Percentiles rank a stretch among this genome's conserved stretches.
Evolutionary conservation across 2,329 filamentous ascomycete genomes (phyloP).

Genomic region (Aspergillus sp.): DNA sequence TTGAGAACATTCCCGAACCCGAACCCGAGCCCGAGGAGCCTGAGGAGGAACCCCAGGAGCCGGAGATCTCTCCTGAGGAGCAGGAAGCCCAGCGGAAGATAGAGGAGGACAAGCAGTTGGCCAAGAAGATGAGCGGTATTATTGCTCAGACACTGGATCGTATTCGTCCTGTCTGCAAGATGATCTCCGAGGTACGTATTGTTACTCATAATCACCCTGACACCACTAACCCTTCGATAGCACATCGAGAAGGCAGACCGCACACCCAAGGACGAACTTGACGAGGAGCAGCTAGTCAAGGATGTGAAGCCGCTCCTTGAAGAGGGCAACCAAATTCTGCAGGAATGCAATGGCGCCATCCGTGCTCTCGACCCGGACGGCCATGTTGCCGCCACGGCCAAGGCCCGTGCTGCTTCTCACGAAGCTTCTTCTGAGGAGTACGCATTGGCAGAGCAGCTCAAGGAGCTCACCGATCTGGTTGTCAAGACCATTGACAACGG

Average conservation of each 20-base stretch:
- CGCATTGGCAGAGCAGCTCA: constrained; percentile 78
- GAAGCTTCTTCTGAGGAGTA: constrained; percentile 84
- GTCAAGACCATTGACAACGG: constrained; percentile 82
- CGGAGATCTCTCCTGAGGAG: constrained; percentile 46
- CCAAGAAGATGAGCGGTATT: constrained; percentile 70
- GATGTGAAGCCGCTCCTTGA: constrained; percentile 87
- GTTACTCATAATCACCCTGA: background rate
- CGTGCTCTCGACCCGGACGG: constrained; percentile 88
- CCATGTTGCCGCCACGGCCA: constrained; percentile 79
- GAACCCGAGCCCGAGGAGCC: constrained; percentile 30
- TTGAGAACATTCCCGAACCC: constrained; percentile 57
- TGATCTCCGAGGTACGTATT: constrained; percentile 69
- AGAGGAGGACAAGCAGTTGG: constrained; percentile 72
- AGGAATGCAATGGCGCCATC: constrained; percentile 83
- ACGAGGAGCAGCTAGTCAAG: constrained; percentile 85
- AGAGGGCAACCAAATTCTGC: constrained; percentile 77
- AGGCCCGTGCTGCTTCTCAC: constrained; percentile 72
- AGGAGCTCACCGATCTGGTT: constrained; percentile 79
- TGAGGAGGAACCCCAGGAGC: constrained; percentile 30
- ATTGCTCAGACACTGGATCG: constrained; percentile 80
- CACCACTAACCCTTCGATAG: constrained; percentile 42
- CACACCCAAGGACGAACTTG: constrained; percentile 80
- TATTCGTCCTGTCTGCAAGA: constrained; percentile 80
- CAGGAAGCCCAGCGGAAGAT: constrained; percentile 60
- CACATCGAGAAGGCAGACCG: constrained; percentile 78